Base-by-base conservation (phyloP, 331 rosid genomes). In the Cucumis variabilis region DNA sequence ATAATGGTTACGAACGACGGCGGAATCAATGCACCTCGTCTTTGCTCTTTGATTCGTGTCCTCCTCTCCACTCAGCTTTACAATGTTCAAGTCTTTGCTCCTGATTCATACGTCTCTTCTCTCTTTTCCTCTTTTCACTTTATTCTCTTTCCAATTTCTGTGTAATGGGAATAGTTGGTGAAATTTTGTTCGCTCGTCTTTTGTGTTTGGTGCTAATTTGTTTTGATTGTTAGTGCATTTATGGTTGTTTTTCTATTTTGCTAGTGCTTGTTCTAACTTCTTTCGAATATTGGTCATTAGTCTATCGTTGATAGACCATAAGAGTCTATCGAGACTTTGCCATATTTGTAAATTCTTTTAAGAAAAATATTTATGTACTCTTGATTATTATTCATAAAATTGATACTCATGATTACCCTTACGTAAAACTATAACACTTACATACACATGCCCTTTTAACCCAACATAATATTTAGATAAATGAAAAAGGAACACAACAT, bases 1-100 rank as follows among this genome's bases (percentile, higher is more conserved):
- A 88, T 96, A 83, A 87, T 95, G 90, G 81, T 95, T 13, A 95
- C 98, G 23, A 96, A 95, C 90, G 99, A 96, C 90, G 98, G 95
- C 37, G 98, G 98, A 28, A 94, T 96, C 88, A 94, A 95, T 23
- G 98, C 94, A 13, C 94, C 98, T 2, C 97, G 98, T 13, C 92
- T 95, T 28, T 94, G 91, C 86, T 92, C 97, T 75, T 69, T 96
- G 82, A 98, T 96, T 86, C 90, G 87, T 0, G 95, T 87, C 24
- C 93, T 95, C 48, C 94, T 93, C 84, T 88, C 91, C 90, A 72
- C 98, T 86, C 83, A 87, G 71, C 92, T 85, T 30, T 96, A 90
- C 92, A 89, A 88, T 72, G 33, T 96, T 24, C 94, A 85, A 78
- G 97, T 96, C 19, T 95, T 93, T 88, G 98, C 99, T 20, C 99